Base-by-base conservation (phyloP, 2,329 filamentous ascomycete genomes). In the Aspergillus intermedius region DNA sequence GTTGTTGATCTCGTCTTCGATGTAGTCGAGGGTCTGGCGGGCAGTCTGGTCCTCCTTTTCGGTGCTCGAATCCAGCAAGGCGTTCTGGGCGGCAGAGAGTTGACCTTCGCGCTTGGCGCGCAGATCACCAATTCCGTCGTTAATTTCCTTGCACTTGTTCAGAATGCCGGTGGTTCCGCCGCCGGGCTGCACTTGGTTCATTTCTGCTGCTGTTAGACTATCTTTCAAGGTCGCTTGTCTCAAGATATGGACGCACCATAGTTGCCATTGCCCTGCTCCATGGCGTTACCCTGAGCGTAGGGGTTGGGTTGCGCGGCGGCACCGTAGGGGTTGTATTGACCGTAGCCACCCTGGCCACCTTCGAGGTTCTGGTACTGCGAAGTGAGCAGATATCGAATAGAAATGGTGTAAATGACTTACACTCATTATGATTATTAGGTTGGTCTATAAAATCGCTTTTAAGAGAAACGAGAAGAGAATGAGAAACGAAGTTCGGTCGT, bases 81-180 rank as follows among this genome's bases (percentile, higher is more conserved):
- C 81, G 43, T 95, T 81, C 62, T 86, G 80, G 55, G 82, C 77
- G 30, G 94, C 80, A 60, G 54, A 56, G 15, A 70, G 61, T 46
- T 65, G 64, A 10, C 58, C 54, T 51, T 68, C 63, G 44, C 66
- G 58, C 57, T 87, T 87, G 53, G 73, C 71, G 62, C 90, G 83
- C 61, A 96, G 81, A 50, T 83, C 76, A 54, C 87, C 80, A 61
- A 96, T 87, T 39, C 84, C 86, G 50, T 80, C 76, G 66, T 90
- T 86, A 65, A 96, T 86, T 42, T 88, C 83, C 50, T 82, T 81
- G 72, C 88, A 93, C 67, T 93, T 86, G 72, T 94, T 88, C 51
- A 96, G 79, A 57, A 95, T 86, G 49, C 81, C 81, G 65, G 88
- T 90, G 40, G 86, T 82, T 67, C 90, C 81, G 58, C 70, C 62